Evolutionary conservation across 2,329 filamentous ascomycete genomes (phyloP), one percentile per base, ranked within the genome.

Genomic region (Chaetomium sp.): DNA sequence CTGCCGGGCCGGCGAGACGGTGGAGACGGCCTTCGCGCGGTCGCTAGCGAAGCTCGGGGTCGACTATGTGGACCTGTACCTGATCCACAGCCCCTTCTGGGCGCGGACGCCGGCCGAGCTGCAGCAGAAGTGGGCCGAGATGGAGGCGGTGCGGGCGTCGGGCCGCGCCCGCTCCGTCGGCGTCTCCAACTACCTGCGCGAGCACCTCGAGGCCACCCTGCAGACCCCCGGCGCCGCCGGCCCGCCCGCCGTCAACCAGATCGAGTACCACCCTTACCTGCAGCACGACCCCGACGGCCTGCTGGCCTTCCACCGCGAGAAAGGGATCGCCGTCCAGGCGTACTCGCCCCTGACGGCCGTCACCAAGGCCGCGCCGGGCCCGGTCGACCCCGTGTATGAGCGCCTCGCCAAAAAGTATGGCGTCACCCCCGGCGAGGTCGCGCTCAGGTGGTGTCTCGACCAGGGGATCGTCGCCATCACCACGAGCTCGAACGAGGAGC

Each of bases 231-330:
- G 5, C 87, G 87, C 58, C 84, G 82, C 70, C 75, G 38, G 90
- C 66, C 74, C 80, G 3, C 91, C 91, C 0, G 87, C 85, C 7
- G 84, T 90, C 67, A 93, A 94, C 79, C 91, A 95, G 81, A 90
- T 94, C 73, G 91, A 94, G 79, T 88, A 85, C 72, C 90, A 95
- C 76, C 90, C 91, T 0, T 91, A 92, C 74, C 80, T 90, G 59
- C 88, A 90, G 76, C 88, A 90, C 74, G 81, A 60, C 16, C 38
- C 38, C 12, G 67, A 80, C 6, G 60, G 82, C 64, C 78, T 90
- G 13, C 62, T 90, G 35, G 76, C 79, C 19, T 90, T 84, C 76
- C 83, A 83, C 74, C 81, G 80, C 70, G 75, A 82, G 71, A 78
- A 88, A 71, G 75, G 79, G 62, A 90, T 91, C 67, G 82, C 84